These are phyloP conservation scores for Debaryomyces singareniensis DNA, from an alignment of 1,139 yeast genomes.

Conservation along the genomic window DNA sequence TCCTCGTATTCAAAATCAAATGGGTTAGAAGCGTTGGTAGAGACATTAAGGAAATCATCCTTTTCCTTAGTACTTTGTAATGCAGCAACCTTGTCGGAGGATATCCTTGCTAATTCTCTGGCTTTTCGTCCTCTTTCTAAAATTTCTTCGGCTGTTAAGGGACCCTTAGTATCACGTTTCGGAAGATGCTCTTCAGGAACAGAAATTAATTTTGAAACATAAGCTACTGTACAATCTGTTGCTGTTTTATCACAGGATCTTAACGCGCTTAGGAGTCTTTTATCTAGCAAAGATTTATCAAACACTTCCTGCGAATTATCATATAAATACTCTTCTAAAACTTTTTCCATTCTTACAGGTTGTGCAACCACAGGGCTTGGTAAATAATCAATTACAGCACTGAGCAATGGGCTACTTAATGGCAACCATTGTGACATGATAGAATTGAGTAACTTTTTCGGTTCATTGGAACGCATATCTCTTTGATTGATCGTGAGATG, in stretches of 20 bases:
- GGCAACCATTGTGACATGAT: conserved; percentile 95
- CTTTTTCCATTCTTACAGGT: conserved; percentile 56
- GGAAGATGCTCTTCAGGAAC: conserved; percentile 81
- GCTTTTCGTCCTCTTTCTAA: conserved; percentile 64
- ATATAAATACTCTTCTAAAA: conserved; percentile 45
- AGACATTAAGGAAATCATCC: conserved; percentile 23
- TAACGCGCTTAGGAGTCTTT: conserved; percentile 50
- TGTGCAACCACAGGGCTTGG: conserved; percentile 85
- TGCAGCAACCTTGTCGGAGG: conserved; percentile 53
- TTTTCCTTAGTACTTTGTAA: conserved; percentile 19
- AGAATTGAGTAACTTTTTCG: conserved; percentile 53
- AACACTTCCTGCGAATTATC: conserved; percentile 34
- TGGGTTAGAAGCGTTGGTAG: conserved; percentile 22
- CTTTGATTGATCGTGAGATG: conserved; percentile 66
- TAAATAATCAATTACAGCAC: conserved; percentile 76
- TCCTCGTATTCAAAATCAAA: conserved; percentile 46
- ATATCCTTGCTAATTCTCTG: conserved; percentile 61
- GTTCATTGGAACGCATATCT: conserved; percentile 76
- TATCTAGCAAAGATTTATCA: conserved; percentile 30
- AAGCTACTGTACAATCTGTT: conserved; percentile 64
- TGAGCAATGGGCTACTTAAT: conserved; percentile 73
- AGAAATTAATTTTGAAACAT: conserved; percentile 84
- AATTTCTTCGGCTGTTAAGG: conserved; percentile 51
- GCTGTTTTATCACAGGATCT: conserved; percentile 50
- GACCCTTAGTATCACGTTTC: conserved; percentile 29